Evolutionary conservation across 257 asterid species (phyloP).

Genomic region (Salvia miltiorrhiza): DNA sequence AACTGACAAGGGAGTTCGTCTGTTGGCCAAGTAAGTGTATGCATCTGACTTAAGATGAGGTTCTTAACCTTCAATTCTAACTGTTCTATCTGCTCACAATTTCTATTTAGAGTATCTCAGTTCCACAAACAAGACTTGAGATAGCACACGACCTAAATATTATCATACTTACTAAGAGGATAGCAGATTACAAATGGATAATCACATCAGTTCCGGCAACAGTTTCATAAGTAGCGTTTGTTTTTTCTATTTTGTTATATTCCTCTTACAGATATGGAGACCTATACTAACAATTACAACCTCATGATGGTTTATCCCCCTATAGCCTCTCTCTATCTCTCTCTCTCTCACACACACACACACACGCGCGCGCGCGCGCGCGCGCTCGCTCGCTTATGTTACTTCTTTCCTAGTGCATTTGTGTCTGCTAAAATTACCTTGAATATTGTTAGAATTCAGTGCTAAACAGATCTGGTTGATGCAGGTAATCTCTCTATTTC

Average conservation of each 20-base stretch:
- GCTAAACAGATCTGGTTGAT: constrained; percentile 25
- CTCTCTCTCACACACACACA: neutral
- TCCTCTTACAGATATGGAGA: constrained; percentile 3
- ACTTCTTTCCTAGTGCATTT: constrained; percentile 13
- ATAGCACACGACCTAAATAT: neutral
- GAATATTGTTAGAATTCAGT: constrained; percentile 5
- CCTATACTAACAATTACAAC: constrained; percentile 2
- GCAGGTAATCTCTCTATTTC: constrained; percentile 83
- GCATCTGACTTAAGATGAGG: constrained; percentile 2
- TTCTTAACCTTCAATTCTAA: neutral
- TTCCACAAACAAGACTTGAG: constrained; percentile 10
- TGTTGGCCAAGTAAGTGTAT: constrained; percentile 81
- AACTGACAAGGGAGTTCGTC: constrained; percentile 99
- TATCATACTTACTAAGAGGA: neutral
- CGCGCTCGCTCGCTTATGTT: too few species aligned
- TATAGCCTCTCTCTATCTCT: neutral
- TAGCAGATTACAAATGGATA: neutral
- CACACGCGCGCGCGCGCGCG: too few species aligned
- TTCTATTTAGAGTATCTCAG: neutral
- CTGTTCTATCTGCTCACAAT: neutral
- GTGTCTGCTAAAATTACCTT: constrained; percentile 10
- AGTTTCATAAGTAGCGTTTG: neutral
- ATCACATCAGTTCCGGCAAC: neutral
- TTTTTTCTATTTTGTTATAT: neutral
- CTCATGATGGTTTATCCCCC: constrained; percentile 6